Base-by-base conservation (phyloP, 352 stramenopile species). In the Saprolegnia parasitica region DNA sequence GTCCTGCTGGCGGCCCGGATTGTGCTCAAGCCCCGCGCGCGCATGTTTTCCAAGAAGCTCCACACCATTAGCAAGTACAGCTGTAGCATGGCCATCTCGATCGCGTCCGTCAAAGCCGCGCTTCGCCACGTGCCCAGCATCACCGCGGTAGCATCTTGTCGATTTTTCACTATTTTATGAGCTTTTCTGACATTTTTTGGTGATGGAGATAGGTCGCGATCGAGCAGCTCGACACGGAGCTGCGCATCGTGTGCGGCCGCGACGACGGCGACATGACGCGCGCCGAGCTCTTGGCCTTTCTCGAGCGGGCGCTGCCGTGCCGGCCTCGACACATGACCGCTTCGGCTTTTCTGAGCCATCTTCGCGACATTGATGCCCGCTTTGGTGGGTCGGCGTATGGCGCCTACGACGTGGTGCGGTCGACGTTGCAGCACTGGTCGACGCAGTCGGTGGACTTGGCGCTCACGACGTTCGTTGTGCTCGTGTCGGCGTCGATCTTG, bases 181-280 rank as follows among this genome's bases (percentile, higher is more conserved):
- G n/a, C n/a, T n/a, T n/a, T n/a, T n/a, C n/a, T n/a, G n/a, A 5
- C 29, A 35, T 6, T 35, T 35, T 35, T 35, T 5, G 29, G 29
- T 35, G 29, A 35, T 5, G 29, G 29, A 35, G 29, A n/a, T 35
- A 67, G 60, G 76, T 93, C 21, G 72, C 87, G 18, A 89, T 95
- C 37, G 87, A 95, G 76, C 90, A 90, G 81, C 93, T 95, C 84
- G 87, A 95, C 76, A 94, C 84, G 5, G 87, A 95, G 55, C 74
- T 95, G 37, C 74, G 93, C 21, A 94, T 95, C 67, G 92, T 95
- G 52, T 94, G 85, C 57, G 87, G 87, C n/a, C 85, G 87, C 18
- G 84, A 95, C 71, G 81, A 89, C 47, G 87, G 87, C 29, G 85
- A 95, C 70, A 95, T 95, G 84, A 91, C 79, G 39, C 76, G 85